Evolutionary conservation across 2,329 filamentous ascomycete genomes (phyloP), one percentile per base, ranked within the genome.

Genomic region (Alternaria triticina): DNA sequence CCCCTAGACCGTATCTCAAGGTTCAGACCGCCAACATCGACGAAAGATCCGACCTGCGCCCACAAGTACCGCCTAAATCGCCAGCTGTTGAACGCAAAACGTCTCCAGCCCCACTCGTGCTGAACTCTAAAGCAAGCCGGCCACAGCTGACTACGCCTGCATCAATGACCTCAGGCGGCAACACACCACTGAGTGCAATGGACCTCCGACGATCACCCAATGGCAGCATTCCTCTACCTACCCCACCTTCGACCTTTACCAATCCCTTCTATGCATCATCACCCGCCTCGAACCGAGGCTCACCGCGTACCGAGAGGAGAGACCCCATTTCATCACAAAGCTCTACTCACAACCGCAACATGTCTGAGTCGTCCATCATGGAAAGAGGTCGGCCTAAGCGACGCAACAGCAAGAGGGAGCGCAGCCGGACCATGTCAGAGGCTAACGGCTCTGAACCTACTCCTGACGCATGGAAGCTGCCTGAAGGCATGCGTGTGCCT

Each of bases 331-430:
- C 65, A n/a, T 51, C 67, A 20, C 67, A 69, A 22, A 25, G 30
- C 10, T 46, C 61, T 4, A 68, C 68, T 23, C 78, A 80, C 64
- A 74, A 66, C 59, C 72, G 78, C 30, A 80, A 79, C 56, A 72
- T 74, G 66, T 81, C 79, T 12, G 79, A 80, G 27, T 77, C 75
- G 10, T 80, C 77, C 3, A 72, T 80, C 50, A 78, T 80, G 69
- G 79, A 80, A 50, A 74, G 79, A 52, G 79, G 79, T 25, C 71
- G 79, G 30, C 78, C 78, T n/a, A 66, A 75, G 36, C 68, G 74
- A 54, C 73, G 74, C 36, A 66, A 70, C 17, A 74, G 70, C 54
- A 79, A 79, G 64, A 75, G 72, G 30, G 68, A 75, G 45, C 67
- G 76, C 51, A 75, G 74, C 61, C 69, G 73, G 23, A 77, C 77